Evolutionary conservation across 106 monocot species (phyloP).

Genomic region (Amphibolis antarctica): DNA sequence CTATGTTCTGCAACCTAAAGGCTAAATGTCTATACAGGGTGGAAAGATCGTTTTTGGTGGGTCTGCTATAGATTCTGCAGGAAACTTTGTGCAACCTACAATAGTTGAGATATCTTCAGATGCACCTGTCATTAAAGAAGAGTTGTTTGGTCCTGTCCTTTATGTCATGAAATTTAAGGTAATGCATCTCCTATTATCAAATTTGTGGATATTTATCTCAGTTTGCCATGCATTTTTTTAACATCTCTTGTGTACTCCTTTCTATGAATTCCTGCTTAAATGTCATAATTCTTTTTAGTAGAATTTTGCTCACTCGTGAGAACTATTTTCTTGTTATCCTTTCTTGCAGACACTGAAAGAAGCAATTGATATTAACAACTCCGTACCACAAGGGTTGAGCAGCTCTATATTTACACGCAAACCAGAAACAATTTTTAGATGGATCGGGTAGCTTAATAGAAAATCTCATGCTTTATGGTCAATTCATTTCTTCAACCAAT

Average conservation of each 20-base stretch:
- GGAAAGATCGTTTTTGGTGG: conserved; percentile 86
- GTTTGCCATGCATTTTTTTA: neutral
- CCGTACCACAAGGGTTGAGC: conserved; percentile 92
- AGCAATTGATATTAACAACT: conserved; percentile 93
- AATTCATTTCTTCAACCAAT: too few species aligned
- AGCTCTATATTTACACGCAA: conserved; percentile 85
- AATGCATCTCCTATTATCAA: neutral
- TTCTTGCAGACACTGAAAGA: conserved; percentile 66
- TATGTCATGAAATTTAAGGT: conserved; percentile 97
- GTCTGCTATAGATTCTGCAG: conserved; percentile 52
- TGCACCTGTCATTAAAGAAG: conserved; percentile 80
- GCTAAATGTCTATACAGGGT: conserved; percentile 36
- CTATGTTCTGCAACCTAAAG: neutral
- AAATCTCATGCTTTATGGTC: too few species aligned
- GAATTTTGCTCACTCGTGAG: too few species aligned
- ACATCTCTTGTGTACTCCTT: neutral
- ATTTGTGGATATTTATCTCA: neutral
- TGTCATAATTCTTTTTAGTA: too few species aligned
- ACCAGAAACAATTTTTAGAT: conserved; percentile 82
- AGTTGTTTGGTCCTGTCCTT: conserved; percentile 93
- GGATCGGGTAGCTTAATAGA: conserved; percentile 65
- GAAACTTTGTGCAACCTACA: conserved; percentile 91
- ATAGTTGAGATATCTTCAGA: conserved; percentile 81
- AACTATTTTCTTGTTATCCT: neutral
- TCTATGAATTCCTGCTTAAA: too few species aligned